Evolutionary conservation across 768 basidiomycete species (phyloP).

Genomic region (Calocybe gangraenosa): DNA sequence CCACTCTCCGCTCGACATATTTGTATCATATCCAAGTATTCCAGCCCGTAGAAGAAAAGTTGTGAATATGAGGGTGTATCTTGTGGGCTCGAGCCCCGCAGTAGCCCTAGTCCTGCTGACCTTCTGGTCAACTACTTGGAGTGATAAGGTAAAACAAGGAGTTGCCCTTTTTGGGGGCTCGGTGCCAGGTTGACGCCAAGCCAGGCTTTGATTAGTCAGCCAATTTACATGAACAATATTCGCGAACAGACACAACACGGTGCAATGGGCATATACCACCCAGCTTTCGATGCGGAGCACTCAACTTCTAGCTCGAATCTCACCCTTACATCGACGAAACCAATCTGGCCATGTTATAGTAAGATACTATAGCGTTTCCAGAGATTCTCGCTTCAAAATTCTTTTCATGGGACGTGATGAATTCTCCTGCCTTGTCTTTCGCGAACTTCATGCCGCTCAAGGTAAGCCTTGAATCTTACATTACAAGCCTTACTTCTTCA

Average conservation of each 20-base stretch:
- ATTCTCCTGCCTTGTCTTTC: slow-evolving; percentile 76
- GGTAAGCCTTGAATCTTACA: slow-evolving; percentile 35
- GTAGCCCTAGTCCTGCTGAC: no score
- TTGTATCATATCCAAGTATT: slow-evolving; percentile 42
- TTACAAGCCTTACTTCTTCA: neutral
- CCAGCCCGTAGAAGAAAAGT: neutral
- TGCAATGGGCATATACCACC: no score
- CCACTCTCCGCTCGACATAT: slow-evolving; percentile 67
- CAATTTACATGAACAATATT: neutral
- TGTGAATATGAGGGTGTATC: neutral
- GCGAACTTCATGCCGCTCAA: slow-evolving; percentile 54
- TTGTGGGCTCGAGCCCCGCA: neutral
- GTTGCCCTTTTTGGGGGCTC: no score
- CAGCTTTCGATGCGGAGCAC: no score
- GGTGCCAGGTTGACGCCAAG: no score
- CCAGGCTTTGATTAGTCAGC: neutral
- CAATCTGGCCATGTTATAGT: no score
- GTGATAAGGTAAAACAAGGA: no score
- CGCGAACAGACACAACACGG: neutral
- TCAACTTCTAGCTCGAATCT: no score
- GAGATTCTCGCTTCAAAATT: slow-evolving; percentile 50
- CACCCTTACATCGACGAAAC: no score
- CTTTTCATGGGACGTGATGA: slow-evolving; percentile 87
- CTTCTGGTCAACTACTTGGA: no score
- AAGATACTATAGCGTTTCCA: neutral